Percentiles rank a stretch among this genome's conserved stretches.
Conservation (phyloP, 345 rosid species). For the Citrus reticulata region DNA sequence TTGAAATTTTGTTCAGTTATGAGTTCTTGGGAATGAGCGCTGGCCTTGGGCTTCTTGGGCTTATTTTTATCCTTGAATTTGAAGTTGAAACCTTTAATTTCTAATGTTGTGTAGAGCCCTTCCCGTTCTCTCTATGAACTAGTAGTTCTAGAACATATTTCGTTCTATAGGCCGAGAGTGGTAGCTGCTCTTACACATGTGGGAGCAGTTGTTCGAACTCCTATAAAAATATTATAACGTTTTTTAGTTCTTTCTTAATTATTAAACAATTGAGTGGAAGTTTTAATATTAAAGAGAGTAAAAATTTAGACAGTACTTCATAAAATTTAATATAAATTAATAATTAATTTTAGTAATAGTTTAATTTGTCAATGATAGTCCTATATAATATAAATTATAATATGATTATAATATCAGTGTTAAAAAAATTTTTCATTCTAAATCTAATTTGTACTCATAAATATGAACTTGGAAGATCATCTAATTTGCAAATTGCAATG, state of each 20-base stretch:
- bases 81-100: slow-evolving; percentile 9
- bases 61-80: background rate
- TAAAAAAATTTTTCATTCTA: background rate
- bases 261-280: no score
- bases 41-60: no score
- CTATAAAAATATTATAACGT: no score
- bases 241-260: fast-evolving
- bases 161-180: background rate
- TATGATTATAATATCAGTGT: no score
- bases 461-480: background rate
- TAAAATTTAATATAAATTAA: no score
- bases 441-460: background rate
- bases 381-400: no score
- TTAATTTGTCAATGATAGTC: no score
- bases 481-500: background rate
- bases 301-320: fast-evolving
- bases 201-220: no score
- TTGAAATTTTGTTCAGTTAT: background rate
- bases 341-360: no score
- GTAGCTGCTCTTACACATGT: no score
- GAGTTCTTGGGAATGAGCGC: background rate
- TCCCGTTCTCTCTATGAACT: background rate
- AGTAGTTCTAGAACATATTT: background rate
- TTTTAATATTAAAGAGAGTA: no score
- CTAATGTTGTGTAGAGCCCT: background rate